Evolutionary conservation across 352 stramenopile species (phyloP), one percentile per base, ranked within the genome.

Genomic region (Pythium oligandrum): DNA sequence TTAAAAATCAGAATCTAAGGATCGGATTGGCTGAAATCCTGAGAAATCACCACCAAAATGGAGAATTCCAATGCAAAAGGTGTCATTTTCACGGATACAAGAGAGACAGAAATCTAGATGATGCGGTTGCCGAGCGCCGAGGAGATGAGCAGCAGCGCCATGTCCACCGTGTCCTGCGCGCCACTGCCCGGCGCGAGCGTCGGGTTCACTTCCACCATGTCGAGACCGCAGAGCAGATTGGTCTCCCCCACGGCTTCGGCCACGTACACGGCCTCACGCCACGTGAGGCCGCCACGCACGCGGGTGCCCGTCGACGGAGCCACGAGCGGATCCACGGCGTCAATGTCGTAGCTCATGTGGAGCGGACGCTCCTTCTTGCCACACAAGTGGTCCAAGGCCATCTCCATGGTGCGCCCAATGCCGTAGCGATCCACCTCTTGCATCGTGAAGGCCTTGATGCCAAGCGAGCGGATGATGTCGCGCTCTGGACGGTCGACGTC

Each of bases 311-410:
- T 99, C 4, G 92, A 96, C n/a, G 96, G 95, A 31, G 96, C 96
- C 39, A 97, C 66, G 12, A 93, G 54, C 6, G 96, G 96, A 71
- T 99, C 96, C 1, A 98, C 86, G n/a, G 95, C 93, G 75, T 99
- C 96, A 65, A 99, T 98, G 63, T 99, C 96, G 71, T 98, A 99
- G 58, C 85, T 97, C 66, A 98, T 86, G 78, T 99, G 96, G 34
- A 99, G 62, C 32, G 95, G 95, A 34, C 94, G 81, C 59, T 95
- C 64, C 45, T 88, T 87, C 69, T 94, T 80, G 40, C 54, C 78
- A 54, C 71, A 82, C 1, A 99, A 75, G 72, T 98, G 89, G 51
- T 97, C 88, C n/a, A 99, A 68, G 37, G 93, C 93, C 77, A 95
- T 90, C 61, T 98, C 93, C 95, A 99, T 98, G 4, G 97, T 96